Evolutionary conservation across 1,284 basidiomycete genomes (phyloP), one percentile per base, ranked within the genome.

Genomic region (Ustilago curta): DNA sequence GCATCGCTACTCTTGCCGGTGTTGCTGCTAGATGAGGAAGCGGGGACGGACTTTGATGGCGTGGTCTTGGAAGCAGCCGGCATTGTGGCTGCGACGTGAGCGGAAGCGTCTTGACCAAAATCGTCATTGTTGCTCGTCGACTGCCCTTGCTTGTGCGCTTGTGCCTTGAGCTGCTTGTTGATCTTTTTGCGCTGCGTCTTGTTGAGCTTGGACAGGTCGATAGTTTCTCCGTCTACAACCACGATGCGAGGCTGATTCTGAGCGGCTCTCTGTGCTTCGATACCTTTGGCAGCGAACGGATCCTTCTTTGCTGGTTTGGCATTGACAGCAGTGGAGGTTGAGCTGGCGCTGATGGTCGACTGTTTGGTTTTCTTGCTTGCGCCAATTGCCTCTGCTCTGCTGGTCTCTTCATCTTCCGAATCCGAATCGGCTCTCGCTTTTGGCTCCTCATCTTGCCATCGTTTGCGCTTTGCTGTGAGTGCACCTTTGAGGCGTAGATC

Each of bases 181-280:
- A 79, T 59, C 71, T 81, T 81, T 19, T 82, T 82, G 18, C 76
- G 61, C 50, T 82, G 81, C 23, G 77, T 54, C 58, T 82, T 82
- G 64, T 63, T 73, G 27, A 82, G 72, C 25, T 61, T 67, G 14
- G 65, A 56, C 4, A 77, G 48, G 35, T 74, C 71, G 23, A 68
- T 35, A 19, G 32, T 39, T 37, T 73, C 58, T 9, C 66, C 70
- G 19, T 66, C 59, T 1, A 70, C 49, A 2, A 52, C 27, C 14
- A 65, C 66, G 35, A 59, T 74, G 8, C 67, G 45, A 37, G 70
- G 48, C 51, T 66, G 63, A 16, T 67, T 65, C 35, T 71, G 71
- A 4, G 57, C 59, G 23, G 63, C 73, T 40, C 61, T 65, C 18
- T 65, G 68, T n/a, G 53, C 54, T 39, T 70, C 50, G 35, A 65